These are phyloP conservation scores for Graphilbum sp. DNA, from an alignment of 2,329 filamentous ascomycete genomes.

Conservation along the genomic window DNA sequence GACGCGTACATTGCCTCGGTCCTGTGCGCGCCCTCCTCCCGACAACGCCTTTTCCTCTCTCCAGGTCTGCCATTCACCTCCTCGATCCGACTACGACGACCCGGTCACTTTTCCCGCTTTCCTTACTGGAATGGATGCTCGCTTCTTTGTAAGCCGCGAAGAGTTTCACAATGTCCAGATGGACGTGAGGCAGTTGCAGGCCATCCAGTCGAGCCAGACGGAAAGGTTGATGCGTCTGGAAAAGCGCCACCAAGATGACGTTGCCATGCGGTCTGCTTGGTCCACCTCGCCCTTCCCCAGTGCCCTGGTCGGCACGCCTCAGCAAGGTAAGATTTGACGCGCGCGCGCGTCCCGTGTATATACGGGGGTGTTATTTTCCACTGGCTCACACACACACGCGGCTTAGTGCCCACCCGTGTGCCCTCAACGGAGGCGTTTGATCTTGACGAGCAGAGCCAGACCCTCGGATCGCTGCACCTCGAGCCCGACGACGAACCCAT, in stretches of 20 bases:
- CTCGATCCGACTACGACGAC: constrained; percentile 9
- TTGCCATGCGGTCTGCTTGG: constrained; percentile 73
- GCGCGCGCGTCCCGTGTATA: too few relatives aligned
- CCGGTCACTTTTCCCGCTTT: too few relatives aligned
- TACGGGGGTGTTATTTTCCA: too few relatives aligned
- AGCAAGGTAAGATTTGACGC: constrained; percentile 68
- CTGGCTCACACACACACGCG: too few relatives aligned
- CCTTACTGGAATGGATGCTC: constrained; percentile 54
- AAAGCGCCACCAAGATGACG: constrained; percentile 51
- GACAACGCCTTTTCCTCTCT: background rate
- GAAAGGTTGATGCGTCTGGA: constrained; percentile 46
- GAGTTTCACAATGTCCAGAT: constrained; percentile 53
- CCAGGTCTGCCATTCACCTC: background rate
- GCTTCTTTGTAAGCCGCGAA: constrained; percentile 42
- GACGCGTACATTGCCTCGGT: background rate
- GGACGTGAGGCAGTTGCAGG: constrained; percentile 52
- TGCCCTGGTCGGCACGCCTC: constrained; percentile 63
- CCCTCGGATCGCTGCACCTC: constrained; percentile 64
- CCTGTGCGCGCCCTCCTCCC: too few relatives aligned
- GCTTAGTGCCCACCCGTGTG: constrained; percentile 59
- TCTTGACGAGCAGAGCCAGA: constrained; percentile 74
- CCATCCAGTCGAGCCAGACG: constrained; percentile 43
- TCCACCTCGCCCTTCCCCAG: constrained; percentile 80
- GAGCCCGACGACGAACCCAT: constrained; percentile 78
- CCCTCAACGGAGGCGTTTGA: constrained; percentile 75